phyloP scores from a whole-genome alignment of 176 grass and related monocot species.

The Ananas comosus region DNA sequence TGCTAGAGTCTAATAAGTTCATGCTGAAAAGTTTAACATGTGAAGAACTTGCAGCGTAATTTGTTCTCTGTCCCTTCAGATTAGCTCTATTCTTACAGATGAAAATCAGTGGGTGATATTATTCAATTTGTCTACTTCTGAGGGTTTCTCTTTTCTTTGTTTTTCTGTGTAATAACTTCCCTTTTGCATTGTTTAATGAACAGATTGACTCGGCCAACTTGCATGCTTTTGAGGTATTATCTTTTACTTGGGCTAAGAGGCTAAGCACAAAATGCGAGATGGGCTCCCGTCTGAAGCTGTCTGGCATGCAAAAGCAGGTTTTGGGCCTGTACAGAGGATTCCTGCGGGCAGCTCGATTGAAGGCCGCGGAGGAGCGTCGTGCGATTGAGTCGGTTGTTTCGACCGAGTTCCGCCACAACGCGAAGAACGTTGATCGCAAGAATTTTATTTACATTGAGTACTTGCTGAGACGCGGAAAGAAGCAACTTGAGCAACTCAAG shows the following conservation, averaged over 20 bases:
- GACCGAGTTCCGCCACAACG: constrained; percentile 57
- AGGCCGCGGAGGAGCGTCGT: constrained; percentile 48
- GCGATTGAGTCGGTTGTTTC: constrained; percentile 62
- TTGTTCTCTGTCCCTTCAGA: background rate
- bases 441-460: constrained; percentile 96
- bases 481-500: constrained; percentile 87
- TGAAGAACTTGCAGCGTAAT: background rate
- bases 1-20: background rate
- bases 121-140: background rate
- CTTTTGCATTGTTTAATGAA: background rate
- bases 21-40: background rate
- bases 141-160: background rate
- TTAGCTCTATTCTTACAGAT: background rate
- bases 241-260: background rate
- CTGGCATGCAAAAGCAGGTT: constrained; percentile 86
- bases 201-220: background rate
- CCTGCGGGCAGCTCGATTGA: constrained; percentile 52
- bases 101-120: background rate
- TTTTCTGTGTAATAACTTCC: background rate
- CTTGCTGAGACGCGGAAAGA: constrained; percentile 75
- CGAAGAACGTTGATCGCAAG: constrained; percentile 52
- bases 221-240: background rate
- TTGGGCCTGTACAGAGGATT: constrained; percentile 67
- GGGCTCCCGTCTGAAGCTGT: constrained; percentile 50
- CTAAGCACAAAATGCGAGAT: constrained; percentile 26